Percentiles rank a stretch among this genome's conserved stretches.
phyloP scores from a whole-genome alignment of 495 filamentous ascomycete genomes.

The Podospora pseudoanserina region DNA sequence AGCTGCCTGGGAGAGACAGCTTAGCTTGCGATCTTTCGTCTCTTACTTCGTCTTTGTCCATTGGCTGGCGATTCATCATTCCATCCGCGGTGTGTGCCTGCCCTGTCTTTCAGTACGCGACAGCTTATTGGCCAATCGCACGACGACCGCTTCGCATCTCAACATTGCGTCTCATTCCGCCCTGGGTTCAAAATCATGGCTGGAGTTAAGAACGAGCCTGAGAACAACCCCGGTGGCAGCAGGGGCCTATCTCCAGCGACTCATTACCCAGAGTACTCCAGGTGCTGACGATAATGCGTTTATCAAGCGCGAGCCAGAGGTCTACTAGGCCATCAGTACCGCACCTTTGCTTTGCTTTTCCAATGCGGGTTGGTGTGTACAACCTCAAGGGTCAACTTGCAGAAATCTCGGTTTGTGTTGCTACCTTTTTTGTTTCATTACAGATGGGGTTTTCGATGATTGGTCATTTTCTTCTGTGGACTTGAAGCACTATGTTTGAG shows the following conservation, averaged over 20 bases:
- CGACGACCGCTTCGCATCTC: no score
- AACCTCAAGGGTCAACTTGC: background rate
- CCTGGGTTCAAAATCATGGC: slow-evolving; percentile 1
- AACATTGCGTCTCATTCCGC: no score
- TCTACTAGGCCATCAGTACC: background rate
- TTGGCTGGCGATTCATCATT: background rate
- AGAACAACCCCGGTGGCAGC: background rate
- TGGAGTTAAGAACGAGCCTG: slow-evolving; percentile 13
- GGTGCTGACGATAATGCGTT: background rate
- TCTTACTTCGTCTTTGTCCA: no score
- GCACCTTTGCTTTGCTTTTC: background rate
- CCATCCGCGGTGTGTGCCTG: background rate
- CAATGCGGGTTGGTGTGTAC: background rate
- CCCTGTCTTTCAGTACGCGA: background rate
- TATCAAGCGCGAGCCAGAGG: background rate
- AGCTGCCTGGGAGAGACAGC: background rate
- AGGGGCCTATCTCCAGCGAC: slow-evolving; percentile 20
- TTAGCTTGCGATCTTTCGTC: background rate
- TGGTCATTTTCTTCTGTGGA: background rate
- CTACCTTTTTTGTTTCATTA: no score
- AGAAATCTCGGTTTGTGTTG: no score
- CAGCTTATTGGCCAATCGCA: no score
- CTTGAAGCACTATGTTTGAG: background rate
- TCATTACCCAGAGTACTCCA: slow-evolving; percentile 15
- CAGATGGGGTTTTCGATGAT: no score